phyloP scores from a whole-genome alignment of 192 early-diverging fungal genomes.

The Rhizophagus prolifer region DNA sequence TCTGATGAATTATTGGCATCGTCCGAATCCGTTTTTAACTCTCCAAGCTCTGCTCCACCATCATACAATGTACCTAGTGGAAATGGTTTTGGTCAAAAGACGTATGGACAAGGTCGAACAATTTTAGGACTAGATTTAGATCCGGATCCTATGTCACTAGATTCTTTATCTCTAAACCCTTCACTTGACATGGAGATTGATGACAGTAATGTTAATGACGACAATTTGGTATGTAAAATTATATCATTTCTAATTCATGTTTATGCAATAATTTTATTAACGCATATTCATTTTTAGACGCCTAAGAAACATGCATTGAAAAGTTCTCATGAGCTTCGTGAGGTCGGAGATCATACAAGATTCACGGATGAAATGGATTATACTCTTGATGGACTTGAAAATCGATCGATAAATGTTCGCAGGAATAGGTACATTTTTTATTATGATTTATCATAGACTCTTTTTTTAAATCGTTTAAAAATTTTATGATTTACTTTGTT shows the following conservation, averaged over 20 bases:
- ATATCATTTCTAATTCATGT: neutral
- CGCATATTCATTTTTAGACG: neutral
- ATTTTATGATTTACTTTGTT: too few relatives aligned
- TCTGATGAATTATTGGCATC: neutral
- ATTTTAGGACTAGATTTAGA: constrained; percentile 7
- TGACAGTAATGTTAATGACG: neutral
- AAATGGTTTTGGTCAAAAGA: neutral
- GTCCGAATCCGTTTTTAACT: neutral
- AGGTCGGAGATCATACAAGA: constrained; percentile 52
- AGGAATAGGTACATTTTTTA: constrained; percentile 43
- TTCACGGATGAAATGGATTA: constrained; percentile 66
- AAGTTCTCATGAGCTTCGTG: constrained; percentile 57
- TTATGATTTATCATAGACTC: neutral
- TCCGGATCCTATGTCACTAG: neutral
- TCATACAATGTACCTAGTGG: neutral
- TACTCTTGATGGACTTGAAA: constrained; percentile 50
- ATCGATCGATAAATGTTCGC: constrained; percentile 45
- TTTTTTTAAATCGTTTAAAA: too few relatives aligned
- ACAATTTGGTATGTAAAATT: neutral
- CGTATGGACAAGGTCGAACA: constrained; percentile 23
- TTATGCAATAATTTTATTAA: neutral
- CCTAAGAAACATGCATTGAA: constrained; percentile 27
- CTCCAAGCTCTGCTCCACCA: neutral
- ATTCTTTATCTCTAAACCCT: neutral
- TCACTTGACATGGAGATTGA: neutral